Percentiles rank a stretch among this genome's conserved stretches.
Evolutionary conservation across 441 rosid genomes (phyloP).

Genomic region (Sinapis alba): DNA sequence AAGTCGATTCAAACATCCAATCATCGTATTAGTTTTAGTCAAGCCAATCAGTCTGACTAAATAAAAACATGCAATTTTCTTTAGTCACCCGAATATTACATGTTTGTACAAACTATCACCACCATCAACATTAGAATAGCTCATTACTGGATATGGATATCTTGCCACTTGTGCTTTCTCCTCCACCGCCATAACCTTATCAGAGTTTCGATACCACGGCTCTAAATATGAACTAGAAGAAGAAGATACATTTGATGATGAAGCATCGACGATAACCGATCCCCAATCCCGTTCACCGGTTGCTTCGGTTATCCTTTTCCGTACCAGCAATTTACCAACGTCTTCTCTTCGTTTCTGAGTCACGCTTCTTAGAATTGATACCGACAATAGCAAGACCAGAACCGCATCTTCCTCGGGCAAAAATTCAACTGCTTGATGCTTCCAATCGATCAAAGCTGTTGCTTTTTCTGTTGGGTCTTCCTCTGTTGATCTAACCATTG

Average conservation of each 20-base stretch:
- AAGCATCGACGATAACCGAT: conserved; percentile 55
- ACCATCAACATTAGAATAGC: conserved; percentile 66
- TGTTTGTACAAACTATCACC: conserved; percentile 71
- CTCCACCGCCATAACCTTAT: conserved; percentile 45
- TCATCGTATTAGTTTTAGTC: background rate
- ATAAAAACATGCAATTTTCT: background rate
- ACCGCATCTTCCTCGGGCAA: conserved; percentile 80
- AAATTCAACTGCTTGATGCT: conserved; percentile 59
- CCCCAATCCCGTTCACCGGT: conserved; percentile 79
- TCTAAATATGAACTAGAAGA: conserved; percentile 39
- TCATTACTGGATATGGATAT: conserved; percentile 61
- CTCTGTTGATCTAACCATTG: conserved; percentile 61
- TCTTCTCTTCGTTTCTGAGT: conserved; percentile 71
- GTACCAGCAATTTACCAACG: conserved; percentile 56
- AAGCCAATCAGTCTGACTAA: background rate
- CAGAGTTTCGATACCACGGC: conserved; percentile 81
- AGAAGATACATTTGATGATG: conserved; percentile 39
- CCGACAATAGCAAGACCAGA: conserved; percentile 59
- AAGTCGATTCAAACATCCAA: background rate
- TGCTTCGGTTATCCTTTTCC: conserved; percentile 74
- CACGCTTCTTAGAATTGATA: conserved; percentile 67
- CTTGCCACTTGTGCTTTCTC: conserved; percentile 38
- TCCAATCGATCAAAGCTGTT: conserved; percentile 86
- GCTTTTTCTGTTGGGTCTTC: conserved; percentile 70
- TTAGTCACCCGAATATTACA: conserved; percentile 53